phyloP scores from a whole-genome alignment of 148 eudicot genomes.

The Limonium bicolor region DNA sequence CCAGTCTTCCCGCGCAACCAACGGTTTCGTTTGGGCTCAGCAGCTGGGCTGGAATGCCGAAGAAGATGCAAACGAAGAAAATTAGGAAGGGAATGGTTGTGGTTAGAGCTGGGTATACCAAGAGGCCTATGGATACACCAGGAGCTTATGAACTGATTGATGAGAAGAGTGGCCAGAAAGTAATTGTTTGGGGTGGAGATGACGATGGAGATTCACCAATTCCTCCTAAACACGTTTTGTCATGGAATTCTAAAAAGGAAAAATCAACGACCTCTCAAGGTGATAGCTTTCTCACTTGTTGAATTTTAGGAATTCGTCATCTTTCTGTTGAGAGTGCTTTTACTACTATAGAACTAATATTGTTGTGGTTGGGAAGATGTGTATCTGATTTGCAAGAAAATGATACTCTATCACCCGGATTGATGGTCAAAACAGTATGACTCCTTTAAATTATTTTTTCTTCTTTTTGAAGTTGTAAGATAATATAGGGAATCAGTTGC shows the following conservation, averaged over 20 bases:
- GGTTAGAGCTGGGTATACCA: conserved; percentile 22
- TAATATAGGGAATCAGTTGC: no score
- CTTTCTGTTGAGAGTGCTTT: no score
- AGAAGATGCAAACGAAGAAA: conserved; percentile 3
- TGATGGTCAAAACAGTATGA: no score
- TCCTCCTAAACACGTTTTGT: conserved; percentile 19
- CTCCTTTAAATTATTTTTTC: no score
- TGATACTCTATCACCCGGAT: no score
- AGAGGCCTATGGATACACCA: conserved; percentile 27
- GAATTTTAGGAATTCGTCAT: no score
- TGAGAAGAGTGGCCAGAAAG: conserved; percentile 38
- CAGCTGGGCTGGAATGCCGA: conserved; percentile 4
- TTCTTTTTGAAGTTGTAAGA: no score
- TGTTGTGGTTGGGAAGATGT: no score
- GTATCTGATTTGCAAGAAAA: no score
- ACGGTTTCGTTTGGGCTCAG: conserved; percentile 1
- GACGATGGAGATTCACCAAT: conserved; percentile 17
- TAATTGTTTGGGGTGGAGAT: conserved; percentile 51
- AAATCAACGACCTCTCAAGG: conserved; percentile 10
- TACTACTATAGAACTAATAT: no score
- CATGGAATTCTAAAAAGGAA: conserved; percentile 17
- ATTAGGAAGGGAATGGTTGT: conserved; percentile 9
- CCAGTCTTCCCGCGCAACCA: conserved; percentile 1
- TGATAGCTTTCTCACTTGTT: no score
- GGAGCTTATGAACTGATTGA: conserved; percentile 51